Percentiles rank a stretch among this genome's conserved stretches.
phyloP scores from a whole-genome alignment of 257 asterid genomes.

The Penstemon newberryi region DNA sequence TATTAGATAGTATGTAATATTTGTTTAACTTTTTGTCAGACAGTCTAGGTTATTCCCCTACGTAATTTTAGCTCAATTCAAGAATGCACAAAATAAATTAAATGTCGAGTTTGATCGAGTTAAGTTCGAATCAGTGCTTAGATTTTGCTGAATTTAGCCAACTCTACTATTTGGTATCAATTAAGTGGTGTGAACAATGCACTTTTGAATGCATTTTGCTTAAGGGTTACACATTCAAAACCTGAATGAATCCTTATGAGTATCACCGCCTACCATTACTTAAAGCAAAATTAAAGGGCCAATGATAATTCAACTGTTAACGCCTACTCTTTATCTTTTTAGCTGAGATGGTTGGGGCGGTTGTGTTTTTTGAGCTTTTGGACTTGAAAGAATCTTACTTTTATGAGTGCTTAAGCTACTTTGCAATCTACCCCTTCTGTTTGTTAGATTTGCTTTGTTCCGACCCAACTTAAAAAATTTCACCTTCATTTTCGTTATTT shows the following conservation, averaged over 20 bases:
- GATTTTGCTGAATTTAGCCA: no score
- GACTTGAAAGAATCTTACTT: not conserved
- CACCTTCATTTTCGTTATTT: no score
- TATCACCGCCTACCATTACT: not conserved
- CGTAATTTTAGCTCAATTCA: no score
- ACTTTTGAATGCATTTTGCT: conserved; percentile 36
- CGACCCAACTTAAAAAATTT: no score
- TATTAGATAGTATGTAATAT: no score
- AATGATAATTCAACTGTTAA: not conserved
- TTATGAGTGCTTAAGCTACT: not conserved
- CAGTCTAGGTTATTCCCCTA: no score
- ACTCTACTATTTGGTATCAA: not conserved
- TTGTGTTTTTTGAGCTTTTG: not conserved
- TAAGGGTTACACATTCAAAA: conserved; percentile 36
- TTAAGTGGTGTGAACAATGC: conserved; percentile 23
- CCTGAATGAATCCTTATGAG: conserved; percentile 9
- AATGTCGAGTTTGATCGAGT: no score
- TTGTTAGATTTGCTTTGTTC: not conserved
- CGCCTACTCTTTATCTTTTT: not conserved
- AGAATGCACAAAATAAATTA: no score
- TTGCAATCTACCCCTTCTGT: not conserved
- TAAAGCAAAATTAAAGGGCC: not conserved
- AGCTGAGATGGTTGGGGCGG: not conserved
- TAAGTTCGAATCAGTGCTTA: no score
- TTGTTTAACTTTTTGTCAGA: no score